Conservation (phyloP, 768 basidiomycete species). For the Mycena olivaceomarginata region DNA sequence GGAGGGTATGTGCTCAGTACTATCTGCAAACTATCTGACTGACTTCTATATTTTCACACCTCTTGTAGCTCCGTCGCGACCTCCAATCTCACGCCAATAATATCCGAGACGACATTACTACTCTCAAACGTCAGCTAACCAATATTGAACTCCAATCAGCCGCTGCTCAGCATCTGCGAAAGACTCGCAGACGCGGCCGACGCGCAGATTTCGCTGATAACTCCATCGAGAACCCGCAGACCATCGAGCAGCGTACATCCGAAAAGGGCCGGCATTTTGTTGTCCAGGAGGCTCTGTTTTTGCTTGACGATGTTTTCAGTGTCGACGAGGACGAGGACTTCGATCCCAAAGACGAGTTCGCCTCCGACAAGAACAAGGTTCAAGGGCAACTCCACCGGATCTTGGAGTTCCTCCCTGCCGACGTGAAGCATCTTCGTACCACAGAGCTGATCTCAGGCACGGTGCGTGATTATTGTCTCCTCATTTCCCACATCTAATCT, state of each 20-base stretch:
- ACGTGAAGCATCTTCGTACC: conserved; percentile 13
- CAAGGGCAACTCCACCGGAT: not conserved
- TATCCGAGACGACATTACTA: not conserved
- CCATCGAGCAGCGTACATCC: not conserved
- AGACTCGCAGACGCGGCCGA: conserved; percentile 17
- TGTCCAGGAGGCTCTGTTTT: not conserved
- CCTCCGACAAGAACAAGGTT: conserved; percentile 17
- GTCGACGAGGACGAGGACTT: not conserved
- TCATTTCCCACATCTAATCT: not conserved
- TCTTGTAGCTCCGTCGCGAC: not conserved
- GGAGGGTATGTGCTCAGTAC: not conserved
- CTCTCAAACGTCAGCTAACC: conserved; percentile 1
- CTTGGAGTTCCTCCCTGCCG: conserved; percentile 3
- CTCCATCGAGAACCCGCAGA: conserved; percentile 15
- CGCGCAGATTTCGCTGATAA: conserved; percentile 3
- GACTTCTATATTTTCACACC: not conserved
- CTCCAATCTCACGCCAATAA: conserved; percentile 16
- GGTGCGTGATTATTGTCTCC: not conserved
- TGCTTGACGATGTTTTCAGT: not conserved
- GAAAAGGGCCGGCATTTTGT: conserved; percentile 23
- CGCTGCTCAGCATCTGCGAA: not conserved
- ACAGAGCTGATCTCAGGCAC: conserved; percentile 6
- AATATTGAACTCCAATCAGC: not conserved
- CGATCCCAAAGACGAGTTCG: conserved; percentile 2
- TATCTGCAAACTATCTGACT: too few relatives aligned